phyloP scores from a whole-genome alignment of 2,329 filamentous ascomycete species.

The Leptographium procerum region DNA sequence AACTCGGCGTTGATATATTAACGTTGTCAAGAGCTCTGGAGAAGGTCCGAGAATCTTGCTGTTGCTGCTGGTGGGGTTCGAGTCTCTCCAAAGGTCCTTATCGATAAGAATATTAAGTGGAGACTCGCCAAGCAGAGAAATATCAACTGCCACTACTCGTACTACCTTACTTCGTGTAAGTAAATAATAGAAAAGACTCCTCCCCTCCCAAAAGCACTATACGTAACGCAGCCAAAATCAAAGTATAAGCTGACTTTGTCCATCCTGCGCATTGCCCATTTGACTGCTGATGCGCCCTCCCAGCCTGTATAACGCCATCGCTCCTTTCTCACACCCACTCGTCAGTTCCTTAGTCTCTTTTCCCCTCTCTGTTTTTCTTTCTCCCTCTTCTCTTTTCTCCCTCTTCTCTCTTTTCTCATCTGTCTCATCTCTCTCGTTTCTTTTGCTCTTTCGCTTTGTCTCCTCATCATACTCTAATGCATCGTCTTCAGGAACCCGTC shows the following conservation, averaged over 20 bases:
- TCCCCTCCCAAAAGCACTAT: no score
- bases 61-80: background rate
- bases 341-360: no score
- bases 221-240: background rate
- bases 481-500: slow-evolving; percentile 93
- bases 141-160: no score
- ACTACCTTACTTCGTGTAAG: no score
- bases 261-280: background rate
- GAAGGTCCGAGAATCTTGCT: slow-evolving; percentile 3
- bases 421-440: background rate
- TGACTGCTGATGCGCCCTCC: background rate
- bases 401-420: background rate
- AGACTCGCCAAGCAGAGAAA: background rate
- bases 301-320: background rate
- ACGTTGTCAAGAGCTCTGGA: background rate
- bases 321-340: background rate
- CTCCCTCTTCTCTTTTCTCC: background rate
- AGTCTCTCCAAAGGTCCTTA: background rate
- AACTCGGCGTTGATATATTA: no score
- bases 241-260: background rate
- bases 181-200: no score
- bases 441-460: background rate
- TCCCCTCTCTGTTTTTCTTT: no score
- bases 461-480: slow-evolving; percentile 45
- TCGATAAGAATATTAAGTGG: slow-evolving; percentile 2